Base-by-base conservation (phyloP, 2,329 filamentous ascomycete genomes). In the Hysterium pulicare region DNA sequence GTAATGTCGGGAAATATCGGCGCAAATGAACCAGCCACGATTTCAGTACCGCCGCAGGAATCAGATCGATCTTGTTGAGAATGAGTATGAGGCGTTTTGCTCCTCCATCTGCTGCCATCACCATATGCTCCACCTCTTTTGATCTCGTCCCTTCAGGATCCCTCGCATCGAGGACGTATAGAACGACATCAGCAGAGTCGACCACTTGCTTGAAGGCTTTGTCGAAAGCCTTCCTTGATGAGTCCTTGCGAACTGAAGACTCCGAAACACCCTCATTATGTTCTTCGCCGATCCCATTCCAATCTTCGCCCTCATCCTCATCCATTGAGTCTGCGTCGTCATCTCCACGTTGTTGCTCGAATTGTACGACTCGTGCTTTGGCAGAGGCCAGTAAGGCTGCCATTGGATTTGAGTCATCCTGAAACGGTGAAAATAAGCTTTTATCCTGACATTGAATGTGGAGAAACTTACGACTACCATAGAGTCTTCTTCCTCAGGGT, bases 161-260 rank as follows among this genome's bases (percentile, higher is more conserved):
- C 55, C 90, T 83, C 41, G 91, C 90, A 61, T 96, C 90, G 44
- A 96, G 81, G 38, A 96, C 89, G 69, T 96, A 96, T 40, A 96
- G 81, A 26, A 96, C 78, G 21, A 96, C 90, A 63, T 96, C 90
- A 38, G 90, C 87, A 49, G 87, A 81, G 48, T 94, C 87, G 24
- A 95, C 83, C 13, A 96, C 90, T 61, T 88, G 81, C 75, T 95
- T 95, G 78, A 95, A 96, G 56, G 94, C 83, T 75, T 95, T 95
- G 77, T 95, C 90, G 69, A 91, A 95, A 41, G 89, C 87, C 68
- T 84, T 88, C 59, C 90, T 81, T 40, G 90, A 95, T 35, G 76
- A 78, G 48, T 86, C 82, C 58, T 69, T 70, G 39, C 62, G 61
- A 13, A 64, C 55, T 5, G 51, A 51, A 30, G 58, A 50, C 5